Evolutionary conservation across 257 asterid species (phyloP).

Genomic region (Hygrophila difformis): DNA sequence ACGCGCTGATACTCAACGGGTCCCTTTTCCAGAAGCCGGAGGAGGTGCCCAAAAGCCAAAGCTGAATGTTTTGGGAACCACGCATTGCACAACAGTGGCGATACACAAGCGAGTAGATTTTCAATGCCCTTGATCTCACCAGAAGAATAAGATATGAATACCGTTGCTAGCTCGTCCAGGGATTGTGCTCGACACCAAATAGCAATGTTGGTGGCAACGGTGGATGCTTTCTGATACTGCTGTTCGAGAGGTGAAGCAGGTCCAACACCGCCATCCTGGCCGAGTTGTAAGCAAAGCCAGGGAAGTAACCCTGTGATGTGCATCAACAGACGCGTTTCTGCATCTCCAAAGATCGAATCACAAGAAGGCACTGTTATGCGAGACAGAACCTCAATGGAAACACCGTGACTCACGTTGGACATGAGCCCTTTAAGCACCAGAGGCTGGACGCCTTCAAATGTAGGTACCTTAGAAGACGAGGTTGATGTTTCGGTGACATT

Average conservation of each 20-base stretch:
- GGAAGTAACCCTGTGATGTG: slow-evolving; percentile 95
- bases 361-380: slow-evolving; percentile 93
- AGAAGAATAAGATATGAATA: slow-evolving; percentile 70
- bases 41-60: slow-evolving; percentile 87
- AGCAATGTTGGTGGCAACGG: slow-evolving; percentile 77
- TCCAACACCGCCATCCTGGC: slow-evolving; percentile 59
- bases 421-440: slow-evolving; percentile 92
- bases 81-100: slow-evolving; percentile 77
- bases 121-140: slow-evolving; percentile 77
- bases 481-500: slow-evolving; percentile 41
- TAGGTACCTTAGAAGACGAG: slow-evolving; percentile 60
- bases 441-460: slow-evolving; percentile 93
- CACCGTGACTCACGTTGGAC: slow-evolving; percentile 84
- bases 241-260: slow-evolving; percentile 54
- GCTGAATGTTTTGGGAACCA: slow-evolving; percentile 98
- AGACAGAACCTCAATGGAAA: slow-evolving; percentile 84
- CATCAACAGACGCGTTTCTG: slow-evolving; percentile 91
- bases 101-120: slow-evolving; percentile 85
- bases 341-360: slow-evolving; percentile 86
- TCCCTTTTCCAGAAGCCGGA: slow-evolving; percentile 83
- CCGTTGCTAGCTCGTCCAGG: slow-evolving; percentile 72
- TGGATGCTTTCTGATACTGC: slow-evolving; percentile 69
- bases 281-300: slow-evolving; percentile 97
- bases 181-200: slow-evolving; percentile 88
- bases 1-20: slow-evolving; percentile 93